Evolutionary conservation across 2,329 filamentous ascomycete genomes (phyloP).

Genomic region (Colletotrichum lindemuthianum): DNA sequence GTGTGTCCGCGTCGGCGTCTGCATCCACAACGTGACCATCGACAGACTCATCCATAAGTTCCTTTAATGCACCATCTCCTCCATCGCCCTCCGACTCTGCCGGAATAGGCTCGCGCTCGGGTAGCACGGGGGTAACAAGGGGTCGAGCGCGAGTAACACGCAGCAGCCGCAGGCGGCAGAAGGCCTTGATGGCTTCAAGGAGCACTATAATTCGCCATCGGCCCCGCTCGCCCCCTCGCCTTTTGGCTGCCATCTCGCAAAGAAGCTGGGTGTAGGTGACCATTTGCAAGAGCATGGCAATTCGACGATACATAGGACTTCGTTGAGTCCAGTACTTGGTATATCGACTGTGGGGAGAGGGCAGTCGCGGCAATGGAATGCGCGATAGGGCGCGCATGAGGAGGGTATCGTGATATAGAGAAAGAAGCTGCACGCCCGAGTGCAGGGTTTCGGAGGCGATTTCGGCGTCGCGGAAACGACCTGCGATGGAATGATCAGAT

Average conservation of each 20-base stretch:
- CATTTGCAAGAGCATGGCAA: conserved; percentile 86
- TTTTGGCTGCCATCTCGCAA: conserved; percentile 97
- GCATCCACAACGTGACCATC: conserved; percentile 71
- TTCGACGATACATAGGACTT: conserved; percentile 78
- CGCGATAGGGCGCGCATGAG: conserved; percentile 74
- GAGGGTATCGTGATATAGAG: conserved; percentile 91
- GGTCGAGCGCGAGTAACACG: conserved; percentile 85
- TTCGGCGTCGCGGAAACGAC: conserved; percentile 90
- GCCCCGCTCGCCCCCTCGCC: conserved; percentile 79
- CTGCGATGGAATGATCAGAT: conserved; percentile 50
- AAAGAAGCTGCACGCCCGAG: conserved; percentile 87
- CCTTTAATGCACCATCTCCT: conserved; percentile 50
- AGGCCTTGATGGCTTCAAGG: conserved; percentile 85
- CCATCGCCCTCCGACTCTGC: conserved; percentile 58
- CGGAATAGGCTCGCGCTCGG: conserved; percentile 84
- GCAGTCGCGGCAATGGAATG: conserved; percentile 61
- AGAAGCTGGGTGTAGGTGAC: conserved; percentile 94
- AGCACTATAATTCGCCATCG: conserved; percentile 90
- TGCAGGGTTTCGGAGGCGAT: conserved; percentile 93
- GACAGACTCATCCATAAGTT: conserved; percentile 59
- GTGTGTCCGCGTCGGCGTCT: conserved; percentile 57
- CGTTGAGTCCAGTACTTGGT: conserved; percentile 73
- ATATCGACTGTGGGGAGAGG: conserved; percentile 71
- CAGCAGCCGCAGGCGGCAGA: conserved; percentile 83
- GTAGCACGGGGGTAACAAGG: conserved; percentile 83